Evolutionary conservation across 805 yeast species (phyloP), one percentile per base, ranked within the genome.

Genomic region (Pichia eremophila): DNA sequence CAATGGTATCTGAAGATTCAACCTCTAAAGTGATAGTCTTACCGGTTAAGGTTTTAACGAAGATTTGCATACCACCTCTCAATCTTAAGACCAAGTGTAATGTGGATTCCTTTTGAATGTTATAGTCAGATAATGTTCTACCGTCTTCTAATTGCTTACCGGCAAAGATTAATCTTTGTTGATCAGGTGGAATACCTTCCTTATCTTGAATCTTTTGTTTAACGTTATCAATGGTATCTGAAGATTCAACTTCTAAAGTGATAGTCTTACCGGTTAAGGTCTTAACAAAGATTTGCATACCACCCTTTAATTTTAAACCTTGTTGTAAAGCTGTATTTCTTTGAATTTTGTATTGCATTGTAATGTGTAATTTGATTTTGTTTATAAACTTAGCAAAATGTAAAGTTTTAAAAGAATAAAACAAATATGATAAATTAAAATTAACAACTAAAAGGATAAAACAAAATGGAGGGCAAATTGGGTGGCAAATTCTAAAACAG

Each of bases 201-300:
- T 88, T 88, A 74, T 88, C 96, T 72, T 88, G 96, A 64, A 88
- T 88, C 81, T 88, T 88, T 62, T 91, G 78, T 78, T 88, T 88
- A 71, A 88, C 96, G 64, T 88, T 88, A 75, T 88, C 96, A 66
- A 88, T 88, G 57, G 95, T 87, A 77, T 88, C 96, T 49, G 95
- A 86, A 52, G 95, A 87, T 73, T 88, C 96, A 60, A 88, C 93
- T 70, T 79, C 81, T 56, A 77, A 72, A 55, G 83, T 72, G 78
- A 93, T 91, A 69, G 98, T 84, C 88, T 91, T 91, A 79, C 98
- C 98, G 65, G 98, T 90, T 72, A 93, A 83, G 78, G 99, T 91
- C 79, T 91, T 93, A 77, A 93, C 98, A 78, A 91, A 93, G 79
- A 91, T 90, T 80, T 86, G 95, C 95, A 85, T 85, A 64, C 80